Conservation (phyloP, 768 basidiomycete genomes). For the Crepidotus variabilis region DNA sequence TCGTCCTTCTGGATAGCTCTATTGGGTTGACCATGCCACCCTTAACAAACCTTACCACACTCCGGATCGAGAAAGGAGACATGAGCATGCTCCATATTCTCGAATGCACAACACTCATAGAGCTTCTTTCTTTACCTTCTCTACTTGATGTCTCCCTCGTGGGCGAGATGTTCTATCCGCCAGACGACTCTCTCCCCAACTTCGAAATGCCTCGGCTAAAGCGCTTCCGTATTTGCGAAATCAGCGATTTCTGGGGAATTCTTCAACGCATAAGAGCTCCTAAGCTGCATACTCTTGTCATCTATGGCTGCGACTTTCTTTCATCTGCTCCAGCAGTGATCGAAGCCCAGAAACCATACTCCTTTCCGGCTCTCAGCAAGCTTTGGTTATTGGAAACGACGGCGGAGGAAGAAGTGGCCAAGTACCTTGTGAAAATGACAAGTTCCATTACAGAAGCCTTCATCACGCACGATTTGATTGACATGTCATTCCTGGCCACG, state of each 20-base stretch:
- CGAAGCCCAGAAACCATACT: background rate
- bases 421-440: slow-evolving; percentile 3
- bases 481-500: background rate
- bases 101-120: slow-evolving; percentile 1
- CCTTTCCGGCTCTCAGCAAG: slow-evolving; percentile 7
- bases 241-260: slow-evolving; percentile 3
- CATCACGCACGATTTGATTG: background rate
- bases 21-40: slow-evolving; percentile 7
- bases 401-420: background rate
- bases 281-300: slow-evolving; percentile 14
- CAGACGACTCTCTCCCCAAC: background rate
- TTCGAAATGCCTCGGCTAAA: slow-evolving; percentile 13
- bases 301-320: slow-evolving; percentile 3
- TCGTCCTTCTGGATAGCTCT: slow-evolving; percentile 9
- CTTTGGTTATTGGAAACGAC: slow-evolving; percentile 7
- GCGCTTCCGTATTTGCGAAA: slow-evolving; percentile 11
- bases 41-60: slow-evolving; percentile 13
- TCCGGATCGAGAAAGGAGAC: slow-evolving; percentile 13
- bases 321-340: background rate
- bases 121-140: slow-evolving; percentile 10
- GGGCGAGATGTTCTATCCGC: slow-evolving; percentile 6
- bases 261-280: slow-evolving; percentile 13
- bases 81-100: background rate
- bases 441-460: slow-evolving; percentile 3
- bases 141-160: slow-evolving; percentile 14